Conservation (phyloP, 2,329 filamentous ascomycete species). For the Botrytis fabae region DNA sequence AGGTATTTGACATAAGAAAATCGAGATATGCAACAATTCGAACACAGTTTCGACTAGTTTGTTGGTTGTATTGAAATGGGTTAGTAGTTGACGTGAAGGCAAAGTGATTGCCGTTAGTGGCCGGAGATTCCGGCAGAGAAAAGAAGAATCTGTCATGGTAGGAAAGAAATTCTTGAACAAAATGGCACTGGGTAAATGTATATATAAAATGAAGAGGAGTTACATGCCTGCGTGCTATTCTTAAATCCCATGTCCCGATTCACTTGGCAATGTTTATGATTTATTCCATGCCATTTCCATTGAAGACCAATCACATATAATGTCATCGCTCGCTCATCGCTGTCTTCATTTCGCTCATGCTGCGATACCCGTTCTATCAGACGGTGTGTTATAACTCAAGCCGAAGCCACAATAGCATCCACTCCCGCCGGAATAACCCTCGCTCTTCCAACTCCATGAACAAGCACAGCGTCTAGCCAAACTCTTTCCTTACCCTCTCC, state of each 20-base stretch:
- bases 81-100: slow-evolving; percentile 15
- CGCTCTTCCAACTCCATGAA: slow-evolving; percentile 26
- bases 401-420: not conserved
- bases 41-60: not conserved
- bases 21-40: not conserved
- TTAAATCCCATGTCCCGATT: not conserved
- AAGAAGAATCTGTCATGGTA: not conserved
- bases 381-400: not conserved
- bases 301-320: not conserved
- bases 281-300: not conserved
- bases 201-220: slow-evolving; percentile 6
- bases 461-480: slow-evolving; percentile 34
- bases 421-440: slow-evolving; percentile 9
- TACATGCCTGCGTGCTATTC: slow-evolving; percentile 3
- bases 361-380: not conserved
- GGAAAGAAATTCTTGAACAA: not conserved
- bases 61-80: not conserved
- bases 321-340: not conserved
- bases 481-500: slow-evolving; percentile 43
- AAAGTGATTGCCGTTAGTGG: not conserved
- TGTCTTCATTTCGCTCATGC: not conserved
- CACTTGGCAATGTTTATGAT: not conserved
- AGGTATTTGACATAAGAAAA: not conserved
- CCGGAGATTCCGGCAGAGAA: not conserved
- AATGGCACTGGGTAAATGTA: slow-evolving; percentile 5